phyloP scores from a whole-genome alignment of 1,284 basidiomycete genomes.

The Cryptococcus sp. region DNA sequence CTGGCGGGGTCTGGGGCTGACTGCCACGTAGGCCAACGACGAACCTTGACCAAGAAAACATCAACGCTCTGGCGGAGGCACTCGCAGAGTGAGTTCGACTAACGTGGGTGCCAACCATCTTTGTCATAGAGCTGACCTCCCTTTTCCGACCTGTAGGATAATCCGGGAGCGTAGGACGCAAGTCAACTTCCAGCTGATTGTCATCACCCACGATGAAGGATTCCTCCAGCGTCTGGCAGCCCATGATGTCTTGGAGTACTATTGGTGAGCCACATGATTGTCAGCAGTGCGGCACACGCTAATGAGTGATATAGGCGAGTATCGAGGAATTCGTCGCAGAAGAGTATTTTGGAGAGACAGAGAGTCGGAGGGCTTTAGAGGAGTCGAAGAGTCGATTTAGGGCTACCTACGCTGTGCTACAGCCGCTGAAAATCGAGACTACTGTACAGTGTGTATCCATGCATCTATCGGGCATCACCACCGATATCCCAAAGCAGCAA shows the following conservation, averaged over 20 bases:
- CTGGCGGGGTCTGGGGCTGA: constrained; percentile 7
- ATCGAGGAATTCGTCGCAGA: constrained; percentile 48
- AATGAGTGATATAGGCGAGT: constrained; percentile 43
- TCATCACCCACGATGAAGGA: constrained; percentile 91
- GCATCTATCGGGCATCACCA: not conserved
- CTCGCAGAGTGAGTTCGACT: constrained; percentile 73
- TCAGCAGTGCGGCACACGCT: not conserved
- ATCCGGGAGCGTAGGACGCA: constrained; percentile 85
- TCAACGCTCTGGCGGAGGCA: constrained; percentile 86
- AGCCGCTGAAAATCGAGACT: not conserved
- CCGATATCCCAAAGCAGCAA: not conserved
- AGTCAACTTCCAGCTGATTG: constrained; percentile 93
- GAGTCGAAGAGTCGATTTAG: not conserved
- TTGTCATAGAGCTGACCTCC: not conserved
- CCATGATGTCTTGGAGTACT: constrained; percentile 83
- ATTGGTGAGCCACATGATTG: constrained; percentile 61
- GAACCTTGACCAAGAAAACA: constrained; percentile 93
- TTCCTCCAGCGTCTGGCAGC: constrained; percentile 62
- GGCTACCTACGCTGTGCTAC: not conserved
- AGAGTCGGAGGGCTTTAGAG: constrained; percentile 24
- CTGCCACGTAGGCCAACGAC: constrained; percentile 69
- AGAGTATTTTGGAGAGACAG: constrained; percentile 49
- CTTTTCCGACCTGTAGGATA: constrained; percentile 58
- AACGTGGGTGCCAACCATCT: not conserved
- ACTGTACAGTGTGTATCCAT: not conserved